phyloP scores from a whole-genome alignment of 495 filamentous ascomycete species.

The Penicillium simplicissimum region DNA sequence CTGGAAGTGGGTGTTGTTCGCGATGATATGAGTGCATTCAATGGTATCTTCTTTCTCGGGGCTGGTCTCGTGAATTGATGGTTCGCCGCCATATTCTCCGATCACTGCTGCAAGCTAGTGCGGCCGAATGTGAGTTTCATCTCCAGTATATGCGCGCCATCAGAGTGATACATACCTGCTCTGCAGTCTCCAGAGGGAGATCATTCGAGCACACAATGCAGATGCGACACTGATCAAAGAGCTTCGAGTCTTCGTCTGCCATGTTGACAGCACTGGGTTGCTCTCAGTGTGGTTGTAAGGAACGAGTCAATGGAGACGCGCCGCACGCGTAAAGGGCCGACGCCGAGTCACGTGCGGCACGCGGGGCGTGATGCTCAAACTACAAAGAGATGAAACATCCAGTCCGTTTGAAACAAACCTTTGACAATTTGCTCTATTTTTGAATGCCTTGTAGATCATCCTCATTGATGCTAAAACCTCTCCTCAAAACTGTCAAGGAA shows the following conservation, averaged over 20 bases:
- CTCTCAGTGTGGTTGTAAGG: neutral
- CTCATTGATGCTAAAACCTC: too few relatives aligned
- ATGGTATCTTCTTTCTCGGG: constrained; percentile 52
- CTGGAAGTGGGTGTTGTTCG: constrained; percentile 82
- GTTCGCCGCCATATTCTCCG: constrained; percentile 56
- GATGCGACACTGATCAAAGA: constrained; percentile 47
- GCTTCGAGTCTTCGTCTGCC: constrained; percentile 34
- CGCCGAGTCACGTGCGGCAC: constrained; percentile 17
- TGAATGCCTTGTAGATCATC: too few relatives aligned
- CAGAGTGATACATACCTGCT: constrained; percentile 34
- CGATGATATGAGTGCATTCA: constrained; percentile 78
- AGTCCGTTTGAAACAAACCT: too few relatives aligned
- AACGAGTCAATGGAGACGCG: constrained; percentile 6
- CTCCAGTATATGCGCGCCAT: constrained; percentile 9
- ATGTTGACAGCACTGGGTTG: constrained; percentile 25
- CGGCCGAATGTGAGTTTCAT: constrained; percentile 7
- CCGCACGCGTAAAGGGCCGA: constrained; percentile 9
- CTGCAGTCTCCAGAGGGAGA: constrained; percentile 47
- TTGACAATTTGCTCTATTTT: too few relatives aligned
- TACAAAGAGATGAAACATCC: too few relatives aligned
- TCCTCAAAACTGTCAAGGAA: too few relatives aligned
- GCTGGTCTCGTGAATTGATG: constrained; percentile 44
- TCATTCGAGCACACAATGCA: constrained; percentile 49
- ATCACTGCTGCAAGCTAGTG: constrained; percentile 39
- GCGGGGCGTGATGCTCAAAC: neutral